Evolutionary conservation across 2,329 filamentous ascomycete species (phyloP).

Genomic region (Teratosphaeria pseudoeucalypti): DNA sequence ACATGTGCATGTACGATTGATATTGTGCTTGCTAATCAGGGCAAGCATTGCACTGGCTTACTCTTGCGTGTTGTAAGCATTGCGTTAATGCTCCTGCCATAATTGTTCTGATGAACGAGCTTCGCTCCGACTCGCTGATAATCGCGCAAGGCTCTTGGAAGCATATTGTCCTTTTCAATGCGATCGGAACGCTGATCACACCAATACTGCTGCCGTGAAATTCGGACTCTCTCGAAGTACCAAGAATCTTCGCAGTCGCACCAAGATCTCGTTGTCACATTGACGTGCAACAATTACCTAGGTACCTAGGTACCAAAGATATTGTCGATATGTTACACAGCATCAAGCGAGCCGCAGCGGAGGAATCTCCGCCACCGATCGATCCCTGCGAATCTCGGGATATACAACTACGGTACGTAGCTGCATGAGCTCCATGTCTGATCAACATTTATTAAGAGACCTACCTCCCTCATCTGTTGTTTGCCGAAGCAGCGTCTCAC

Average conservation of each 20-base stretch:
- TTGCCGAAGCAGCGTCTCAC: neutral
- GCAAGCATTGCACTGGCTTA: neutral
- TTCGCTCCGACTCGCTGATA: neutral
- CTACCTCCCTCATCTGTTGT: neutral
- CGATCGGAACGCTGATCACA: no score
- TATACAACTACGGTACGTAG: neutral
- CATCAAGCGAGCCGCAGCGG: neutral
- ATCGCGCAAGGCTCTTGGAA: neutral
- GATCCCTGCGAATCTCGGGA: neutral
- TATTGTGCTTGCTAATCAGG: neutral
- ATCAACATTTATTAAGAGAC: neutral
- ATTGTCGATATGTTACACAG: neutral
- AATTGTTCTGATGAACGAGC: neutral
- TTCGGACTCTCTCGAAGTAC: no score
- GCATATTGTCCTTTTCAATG: neutral
- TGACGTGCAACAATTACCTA: neutral
- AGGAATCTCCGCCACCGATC: neutral
- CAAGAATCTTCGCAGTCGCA: no score
- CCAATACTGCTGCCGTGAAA: no score
- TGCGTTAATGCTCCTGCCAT: neutral
- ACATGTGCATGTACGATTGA: neutral
- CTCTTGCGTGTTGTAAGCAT: neutral
- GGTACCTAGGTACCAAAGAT: no score
- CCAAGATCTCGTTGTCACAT: neutral
- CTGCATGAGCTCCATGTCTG: neutral